phyloP scores from a whole-genome alignment of 2,329 filamentous ascomycete species.

The Aspergillus unguis region DNA sequence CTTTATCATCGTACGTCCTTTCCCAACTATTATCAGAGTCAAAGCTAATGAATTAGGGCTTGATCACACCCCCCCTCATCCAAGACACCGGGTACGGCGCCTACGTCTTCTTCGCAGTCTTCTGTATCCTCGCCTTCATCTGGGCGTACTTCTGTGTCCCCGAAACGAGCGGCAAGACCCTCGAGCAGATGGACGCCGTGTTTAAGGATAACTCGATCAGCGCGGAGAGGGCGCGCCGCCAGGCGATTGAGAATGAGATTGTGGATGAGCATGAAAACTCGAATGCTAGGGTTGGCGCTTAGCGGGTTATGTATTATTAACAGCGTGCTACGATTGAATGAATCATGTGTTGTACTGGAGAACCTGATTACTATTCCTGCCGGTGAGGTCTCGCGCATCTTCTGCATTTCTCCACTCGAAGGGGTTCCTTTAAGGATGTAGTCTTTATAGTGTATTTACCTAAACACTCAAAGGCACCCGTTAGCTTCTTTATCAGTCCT shows the following conservation, averaged over 20 bases:
- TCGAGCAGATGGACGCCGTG: constrained; percentile 55
- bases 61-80: constrained; percentile 64
- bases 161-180: constrained; percentile 55
- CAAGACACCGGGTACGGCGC: constrained; percentile 52
- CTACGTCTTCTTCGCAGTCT: constrained; percentile 60
- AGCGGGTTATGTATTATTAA: too few species aligned
- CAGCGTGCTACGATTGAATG: too few species aligned
- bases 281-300: too few species aligned
- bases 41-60: constrained; percentile 40
- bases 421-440: too few species aligned
- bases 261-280: constrained; percentile 10
- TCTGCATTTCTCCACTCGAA: too few species aligned
- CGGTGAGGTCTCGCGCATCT: too few species aligned
- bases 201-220: constrained; percentile 40
- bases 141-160: constrained; percentile 56
- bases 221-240: constrained; percentile 28
- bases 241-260: constrained; percentile 33
- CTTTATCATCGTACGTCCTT: constrained; percentile 53
- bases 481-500: too few species aligned
- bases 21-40: constrained; percentile 13
- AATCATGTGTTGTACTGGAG: too few species aligned
- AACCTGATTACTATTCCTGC: too few species aligned
- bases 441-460: too few species aligned
- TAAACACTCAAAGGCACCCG: too few species aligned
- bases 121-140: constrained; percentile 49